phyloP scores from a whole-genome alignment of 2,329 filamentous ascomycete species.

The Neofusicoccum umdonicola region DNA sequence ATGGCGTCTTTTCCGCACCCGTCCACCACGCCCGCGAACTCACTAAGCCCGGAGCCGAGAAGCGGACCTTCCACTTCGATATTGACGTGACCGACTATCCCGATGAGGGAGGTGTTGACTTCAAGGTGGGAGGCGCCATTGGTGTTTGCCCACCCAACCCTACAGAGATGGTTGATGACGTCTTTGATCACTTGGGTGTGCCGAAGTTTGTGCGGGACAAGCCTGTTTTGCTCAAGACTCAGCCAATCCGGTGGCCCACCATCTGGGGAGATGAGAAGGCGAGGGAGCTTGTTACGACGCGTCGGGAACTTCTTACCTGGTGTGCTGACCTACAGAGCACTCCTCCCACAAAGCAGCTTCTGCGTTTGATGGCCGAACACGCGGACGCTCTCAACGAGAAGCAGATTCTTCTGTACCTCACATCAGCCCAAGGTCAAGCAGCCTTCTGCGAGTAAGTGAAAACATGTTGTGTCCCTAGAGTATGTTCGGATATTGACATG shows the following conservation, averaged over 20 bases:
- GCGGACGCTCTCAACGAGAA: slow-evolving; percentile 77
- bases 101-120: slow-evolving; percentile 78
- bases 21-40: slow-evolving; percentile 82
- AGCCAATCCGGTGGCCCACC: slow-evolving; percentile 85
- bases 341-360: slow-evolving; percentile 81
- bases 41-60: slow-evolving; percentile 85
- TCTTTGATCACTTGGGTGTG: slow-evolving; percentile 78
- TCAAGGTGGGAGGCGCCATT: slow-evolving; percentile 94
- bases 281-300: slow-evolving; percentile 83
- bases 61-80: slow-evolving; percentile 96
- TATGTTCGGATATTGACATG: slow-evolving; percentile 3
- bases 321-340: slow-evolving; percentile 92
- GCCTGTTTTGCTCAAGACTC: slow-evolving; percentile 75
- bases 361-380: slow-evolving; percentile 83
- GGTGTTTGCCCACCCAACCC: slow-evolving; percentile 90
- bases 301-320: slow-evolving; percentile 91
- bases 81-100: slow-evolving; percentile 96
- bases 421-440: slow-evolving; percentile 85
- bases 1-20: slow-evolving; percentile 86
- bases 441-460: slow-evolving; percentile 71
- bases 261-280: slow-evolving; percentile 93
- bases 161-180: slow-evolving; percentile 70
- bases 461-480: not conserved
- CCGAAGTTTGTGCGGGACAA: slow-evolving; percentile 82
- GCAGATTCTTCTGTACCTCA: slow-evolving; percentile 83